Evolutionary conservation across 148 eudicot genomes (phyloP), one percentile per base, ranked within the genome.

Genomic region (Vaccinium myrtillus): DNA sequence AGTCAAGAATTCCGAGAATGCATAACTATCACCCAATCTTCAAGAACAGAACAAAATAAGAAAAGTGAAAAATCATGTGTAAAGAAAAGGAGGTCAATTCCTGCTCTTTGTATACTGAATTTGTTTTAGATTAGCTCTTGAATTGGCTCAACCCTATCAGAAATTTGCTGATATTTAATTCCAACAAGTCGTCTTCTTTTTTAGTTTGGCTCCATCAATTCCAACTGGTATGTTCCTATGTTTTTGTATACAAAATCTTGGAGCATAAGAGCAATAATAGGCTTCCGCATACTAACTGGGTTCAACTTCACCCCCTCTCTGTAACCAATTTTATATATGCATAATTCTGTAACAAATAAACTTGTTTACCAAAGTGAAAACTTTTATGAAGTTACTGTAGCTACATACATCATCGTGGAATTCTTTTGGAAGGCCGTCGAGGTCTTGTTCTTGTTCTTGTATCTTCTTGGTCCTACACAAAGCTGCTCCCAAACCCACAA

Each of bases 321-420:
- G 16, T 69, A 69, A 69, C 18, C 74, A 69, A 23, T 23, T 67
- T 5, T 11, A 15, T 5, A 25, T 10, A 69, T 30, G 74, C 6
- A 69, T 69, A 27, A 69, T 13, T 32, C 1, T 69, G 7, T 27
- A 12, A 6, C 12, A 3, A 67, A 30, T 69, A 13, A 69, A 69
- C 70, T 8, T 12, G 13, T 63, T 63, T 63, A 23, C 30, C 69
- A 12, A 63, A n/a, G 23, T 63, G 70, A n/a, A 25, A 69, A 27
- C 11, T 30, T 5, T 12, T 27, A 69, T 69, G 25, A 27, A 61
- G 14, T 49, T 43, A 43, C 46, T 0, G 6, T 43, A 43, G 46
- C 46, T 49, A 85, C 93, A 78, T 89, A 97, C 98, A 89, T 97
- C 99, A 79, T 97, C 93, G 81, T 97, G 91, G 79, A 89, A 94